Evolutionary conservation across 2,329 filamentous ascomycete species (phyloP).

Genomic region (Aspergillus tubingensis): DNA sequence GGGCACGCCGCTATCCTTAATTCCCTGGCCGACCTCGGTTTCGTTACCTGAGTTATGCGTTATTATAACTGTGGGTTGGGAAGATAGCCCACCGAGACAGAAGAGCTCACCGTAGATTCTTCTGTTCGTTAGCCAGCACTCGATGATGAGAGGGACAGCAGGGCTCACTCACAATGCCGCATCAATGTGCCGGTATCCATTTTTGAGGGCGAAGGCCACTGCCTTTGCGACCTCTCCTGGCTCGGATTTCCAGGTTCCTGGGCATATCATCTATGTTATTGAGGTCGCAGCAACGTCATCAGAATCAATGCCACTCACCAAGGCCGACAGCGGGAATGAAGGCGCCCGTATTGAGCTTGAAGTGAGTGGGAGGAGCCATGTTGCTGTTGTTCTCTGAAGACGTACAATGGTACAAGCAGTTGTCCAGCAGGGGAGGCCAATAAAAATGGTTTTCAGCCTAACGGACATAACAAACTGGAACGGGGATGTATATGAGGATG

Average conservation of each 20-base stretch:
- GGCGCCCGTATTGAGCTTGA: conserved; percentile 40
- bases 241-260: conserved; percentile 41
- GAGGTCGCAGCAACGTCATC: neutral
- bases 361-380: conserved; percentile 6
- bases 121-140: too few species aligned
- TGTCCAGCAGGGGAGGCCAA: neutral
- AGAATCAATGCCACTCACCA: neutral
- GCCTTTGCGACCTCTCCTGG: conserved; percentile 35
- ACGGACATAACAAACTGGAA: neutral
- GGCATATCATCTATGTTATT: neutral
- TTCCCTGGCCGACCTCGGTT: neutral
- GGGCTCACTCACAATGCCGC: conserved; percentile 34
- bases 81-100: neutral
- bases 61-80: too few species aligned
- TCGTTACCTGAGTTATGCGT: neutral
- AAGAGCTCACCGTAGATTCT: conserved; percentile 52
- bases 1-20: conserved; percentile 1
- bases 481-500: neutral
- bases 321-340: conserved; percentile 43
- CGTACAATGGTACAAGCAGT: neutral
- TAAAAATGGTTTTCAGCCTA: neutral
- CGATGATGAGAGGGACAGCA: neutral
- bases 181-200: conserved; percentile 44
- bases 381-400: neutral
- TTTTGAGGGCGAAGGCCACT: conserved; percentile 36